Evolutionary conservation across 2,329 filamentous ascomycete genomes (phyloP).

Genomic region (Clonostachys rosea): DNA sequence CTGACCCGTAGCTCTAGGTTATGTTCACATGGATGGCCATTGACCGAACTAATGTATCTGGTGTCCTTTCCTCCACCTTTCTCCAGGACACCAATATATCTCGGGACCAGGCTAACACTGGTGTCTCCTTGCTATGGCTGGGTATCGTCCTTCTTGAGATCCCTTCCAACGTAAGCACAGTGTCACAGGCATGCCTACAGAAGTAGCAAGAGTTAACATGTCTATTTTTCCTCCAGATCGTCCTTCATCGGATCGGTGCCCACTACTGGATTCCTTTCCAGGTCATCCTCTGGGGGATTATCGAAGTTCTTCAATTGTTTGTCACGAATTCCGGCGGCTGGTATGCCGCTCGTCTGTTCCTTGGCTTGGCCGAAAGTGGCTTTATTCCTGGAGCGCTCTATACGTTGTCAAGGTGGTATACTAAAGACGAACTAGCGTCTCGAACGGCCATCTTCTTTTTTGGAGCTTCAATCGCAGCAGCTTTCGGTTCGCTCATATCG

Average conservation of each 20-base stretch:
- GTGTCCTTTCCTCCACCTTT: conserved; percentile 43
- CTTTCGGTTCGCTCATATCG: too few species aligned
- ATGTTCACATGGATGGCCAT: conserved; percentile 1
- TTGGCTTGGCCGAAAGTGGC: conserved; percentile 47
- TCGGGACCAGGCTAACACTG: conserved; percentile 47
- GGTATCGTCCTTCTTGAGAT: conserved; percentile 41
- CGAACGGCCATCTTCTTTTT: conserved; percentile 37
- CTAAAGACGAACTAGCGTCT: conserved; percentile 35
- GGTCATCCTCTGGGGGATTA: conserved; percentile 46
- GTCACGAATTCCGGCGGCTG: conserved; percentile 38
- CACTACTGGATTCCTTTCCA: conserved; percentile 47
- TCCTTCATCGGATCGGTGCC: conserved; percentile 24
- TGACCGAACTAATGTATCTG: conserved; percentile 29
- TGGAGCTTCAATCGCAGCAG: too few species aligned
- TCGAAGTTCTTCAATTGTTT: conserved; percentile 50
- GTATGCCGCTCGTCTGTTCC: conserved; percentile 41
- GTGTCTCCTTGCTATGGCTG: conserved; percentile 42
- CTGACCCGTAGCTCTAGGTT: too few species aligned
- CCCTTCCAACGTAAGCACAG: conserved; percentile 22
- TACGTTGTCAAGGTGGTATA: conserved; percentile 46
- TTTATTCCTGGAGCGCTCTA: conserved; percentile 41
- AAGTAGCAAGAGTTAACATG: too few species aligned
- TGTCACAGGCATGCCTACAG: too few species aligned
- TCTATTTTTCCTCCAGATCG: too few species aligned
- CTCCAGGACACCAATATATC: conserved; percentile 42